phyloP scores from a whole-genome alignment of 2,329 filamentous ascomycete genomes.

The Pyrenophora graminea region DNA sequence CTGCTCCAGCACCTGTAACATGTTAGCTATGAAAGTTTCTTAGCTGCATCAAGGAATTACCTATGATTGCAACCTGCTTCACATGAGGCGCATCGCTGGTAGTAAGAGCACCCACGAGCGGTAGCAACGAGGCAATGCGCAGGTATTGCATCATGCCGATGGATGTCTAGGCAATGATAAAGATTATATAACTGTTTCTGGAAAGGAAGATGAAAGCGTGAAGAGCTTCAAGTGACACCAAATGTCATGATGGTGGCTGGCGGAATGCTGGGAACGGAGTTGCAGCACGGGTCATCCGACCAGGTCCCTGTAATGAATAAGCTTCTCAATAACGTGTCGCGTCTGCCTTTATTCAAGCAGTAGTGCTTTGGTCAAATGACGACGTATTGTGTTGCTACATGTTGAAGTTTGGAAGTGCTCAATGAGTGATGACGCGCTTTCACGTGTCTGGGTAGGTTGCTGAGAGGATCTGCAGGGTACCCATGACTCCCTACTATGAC shows the following conservation, averaged over 20 bases:
- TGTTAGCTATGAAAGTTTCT: constrained; percentile 9
- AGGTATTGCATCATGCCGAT: constrained; percentile 19
- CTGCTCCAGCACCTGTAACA: constrained; percentile 78
- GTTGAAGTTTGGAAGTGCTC: no score
- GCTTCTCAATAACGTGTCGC: neutral
- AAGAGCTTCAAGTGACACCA: constrained; percentile 2
- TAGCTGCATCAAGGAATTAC: constrained; percentile 13
- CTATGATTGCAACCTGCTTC: constrained; percentile 47
- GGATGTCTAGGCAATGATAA: neutral
- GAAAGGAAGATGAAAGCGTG: neutral
- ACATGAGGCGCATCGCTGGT: constrained; percentile 17
- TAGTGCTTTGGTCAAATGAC: neutral
- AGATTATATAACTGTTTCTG: neutral
- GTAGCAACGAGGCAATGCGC: constrained; percentile 21
- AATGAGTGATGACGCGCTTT: no score
- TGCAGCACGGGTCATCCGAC: constrained; percentile 9
- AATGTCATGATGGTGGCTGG: constrained; percentile 11
- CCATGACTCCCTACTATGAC: neutral
- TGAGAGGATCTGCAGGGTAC: no score
- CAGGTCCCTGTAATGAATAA: neutral
- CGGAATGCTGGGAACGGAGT: constrained; percentile 3
- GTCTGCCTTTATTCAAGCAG: neutral
- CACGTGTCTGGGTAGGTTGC: no score
- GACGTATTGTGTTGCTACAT: no score
- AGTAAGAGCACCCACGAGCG: constrained; percentile 24